Evolutionary conservation across 2,329 filamentous ascomycete genomes (phyloP), one percentile per base, ranked within the genome.

Genomic region (Ascochyta rabiei): DNA sequence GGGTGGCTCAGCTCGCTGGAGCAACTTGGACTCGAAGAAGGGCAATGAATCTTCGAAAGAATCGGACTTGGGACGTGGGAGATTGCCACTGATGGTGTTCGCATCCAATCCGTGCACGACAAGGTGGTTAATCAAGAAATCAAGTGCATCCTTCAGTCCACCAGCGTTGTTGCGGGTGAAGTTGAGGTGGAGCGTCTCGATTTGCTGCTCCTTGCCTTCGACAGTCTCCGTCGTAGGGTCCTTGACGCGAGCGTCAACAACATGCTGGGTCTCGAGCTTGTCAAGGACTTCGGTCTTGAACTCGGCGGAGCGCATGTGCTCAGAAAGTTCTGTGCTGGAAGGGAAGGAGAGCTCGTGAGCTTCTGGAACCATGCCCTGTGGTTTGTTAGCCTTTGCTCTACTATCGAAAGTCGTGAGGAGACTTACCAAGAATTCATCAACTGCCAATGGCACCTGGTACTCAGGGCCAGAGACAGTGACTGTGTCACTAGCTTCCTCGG

Each of bases 101-200:
- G 85, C 90, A 67, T 98, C 91, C n/a, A 97, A 86, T n/a, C 90
- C 90, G 41, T 92, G 89, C 39, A 90, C 89, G 24, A 96, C 90
- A 57, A 98, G 85, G 58, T 92, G 87, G 38, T 90, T 87, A 66
- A 95, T 89, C 64, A 99, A 81, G 73, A 96, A 96, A 67, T 99
- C 95, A 67, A 98, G 95, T 42, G 95, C 95, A 76, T 99, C 95
- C 65, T 95, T 91, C 19, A 99, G 84, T 3, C 92, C 93, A 50
- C 95, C 95, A 38, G 93, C 93, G 69, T 98, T 98, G 82, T 99
- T 98, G 61, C 93, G 89, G 38, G 95, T 99, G 75, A 98, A 96
- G 47, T 76, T 84, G 74, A 74, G 80, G 66, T 72, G 77, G 60
- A 75, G 76, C 59, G 61, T 79, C 71, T 75, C 83, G 67, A 72